Base-by-base conservation (phyloP, 2,329 filamentous ascomycete genomes). In the Cladosporium halotolerans region DNA sequence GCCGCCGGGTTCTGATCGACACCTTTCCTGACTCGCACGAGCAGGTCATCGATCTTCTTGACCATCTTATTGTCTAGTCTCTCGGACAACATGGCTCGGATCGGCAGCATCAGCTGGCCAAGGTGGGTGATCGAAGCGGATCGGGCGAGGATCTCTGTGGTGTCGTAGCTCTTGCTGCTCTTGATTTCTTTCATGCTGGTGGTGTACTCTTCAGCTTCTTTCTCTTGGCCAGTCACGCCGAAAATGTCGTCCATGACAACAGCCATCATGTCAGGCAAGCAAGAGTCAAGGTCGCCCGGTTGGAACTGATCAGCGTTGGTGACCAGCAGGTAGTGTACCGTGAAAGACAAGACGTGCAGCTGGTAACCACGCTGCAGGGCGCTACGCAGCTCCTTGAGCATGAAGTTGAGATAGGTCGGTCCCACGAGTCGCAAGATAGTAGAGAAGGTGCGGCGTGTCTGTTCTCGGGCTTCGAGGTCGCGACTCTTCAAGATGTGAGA, bases 181-280 rank as follows among this genome's bases (percentile, higher is more conserved):
- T 96, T 97, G 53, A 99, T 86, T 72, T 99, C 93, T 70, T 95
- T 96, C 85, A 95, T 96, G 70, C 92, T 88, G 67, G 84, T 96
- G 53, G 86, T 85, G 68, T 99, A 99, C 50, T 91, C 93, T 62
- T 96, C 90, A 0, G 92, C 92, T 63, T 99, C 93, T 71, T 99
- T 99, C 66, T 99, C 92, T 72, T 96, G 88, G 2, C 93, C 93
- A 33, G 87, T 86, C 5, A 84, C 82, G 31, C 95, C 95, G 66
- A 99, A 99, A 10, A 95, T 93, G 66, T 99, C 95, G 64, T 99
- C 93, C 88, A 99, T 93, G 58, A 97, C 85, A 41, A 99, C 82
- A 1, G 82, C 79, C 43, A 95, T 84, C 41, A 97, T 83, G 9
- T 86, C 79, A 3, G 80, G 74, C 8, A 96, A 75, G 64, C 91